Percentiles rank a stretch among this genome's conserved stretches.
Evolutionary conservation across 2,329 filamentous ascomycete species (phyloP).

Genomic region (Paramyrothecium roridum): DNA sequence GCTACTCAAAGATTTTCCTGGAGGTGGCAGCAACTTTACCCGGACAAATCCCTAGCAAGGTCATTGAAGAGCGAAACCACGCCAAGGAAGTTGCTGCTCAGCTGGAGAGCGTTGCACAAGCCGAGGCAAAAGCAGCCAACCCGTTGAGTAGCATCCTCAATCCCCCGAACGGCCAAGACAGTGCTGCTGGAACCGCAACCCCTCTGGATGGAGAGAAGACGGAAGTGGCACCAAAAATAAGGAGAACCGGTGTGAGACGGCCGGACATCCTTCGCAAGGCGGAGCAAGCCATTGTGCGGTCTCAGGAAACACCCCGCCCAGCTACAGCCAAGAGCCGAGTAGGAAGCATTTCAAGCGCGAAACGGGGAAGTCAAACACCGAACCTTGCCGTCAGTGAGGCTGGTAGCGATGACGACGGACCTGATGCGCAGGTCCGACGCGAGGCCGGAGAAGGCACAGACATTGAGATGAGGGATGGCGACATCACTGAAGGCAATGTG

Average conservation of each 20-base stretch:
- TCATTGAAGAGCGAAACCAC: constrained; percentile 42
- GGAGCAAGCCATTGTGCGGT: constrained; percentile 53
- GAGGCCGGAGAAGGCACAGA: constrained; percentile 29
- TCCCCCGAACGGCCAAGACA: constrained; percentile 35
- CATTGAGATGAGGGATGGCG: constrained; percentile 43
- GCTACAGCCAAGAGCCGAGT: constrained; percentile 43
- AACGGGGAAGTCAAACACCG: constrained; percentile 38
- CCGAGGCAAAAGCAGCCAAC: constrained; percentile 28
- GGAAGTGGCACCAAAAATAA: constrained; percentile 34
- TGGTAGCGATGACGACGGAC: constrained; percentile 37
- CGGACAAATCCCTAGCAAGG: constrained; percentile 41
- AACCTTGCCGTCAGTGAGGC: constrained; percentile 30
- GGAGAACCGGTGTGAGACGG: constrained; percentile 45
- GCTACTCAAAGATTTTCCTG: constrained; percentile 75
- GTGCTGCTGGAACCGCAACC: constrained; percentile 26
- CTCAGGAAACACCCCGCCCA: constrained; percentile 45
- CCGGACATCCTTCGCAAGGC: constrained; percentile 60
- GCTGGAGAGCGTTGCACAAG: constrained; percentile 26
- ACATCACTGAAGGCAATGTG: constrained; percentile 24
- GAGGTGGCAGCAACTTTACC: constrained; percentile 61
- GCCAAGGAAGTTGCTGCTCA: constrained; percentile 38
- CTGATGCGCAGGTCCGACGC: constrained; percentile 33
- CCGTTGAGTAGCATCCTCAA: constrained; percentile 41
- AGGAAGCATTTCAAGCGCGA: constrained; percentile 50
- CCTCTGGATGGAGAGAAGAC: constrained; percentile 37